phyloP scores from a whole-genome alignment of 306 rosid species.

The Cicer cuneatum region DNA sequence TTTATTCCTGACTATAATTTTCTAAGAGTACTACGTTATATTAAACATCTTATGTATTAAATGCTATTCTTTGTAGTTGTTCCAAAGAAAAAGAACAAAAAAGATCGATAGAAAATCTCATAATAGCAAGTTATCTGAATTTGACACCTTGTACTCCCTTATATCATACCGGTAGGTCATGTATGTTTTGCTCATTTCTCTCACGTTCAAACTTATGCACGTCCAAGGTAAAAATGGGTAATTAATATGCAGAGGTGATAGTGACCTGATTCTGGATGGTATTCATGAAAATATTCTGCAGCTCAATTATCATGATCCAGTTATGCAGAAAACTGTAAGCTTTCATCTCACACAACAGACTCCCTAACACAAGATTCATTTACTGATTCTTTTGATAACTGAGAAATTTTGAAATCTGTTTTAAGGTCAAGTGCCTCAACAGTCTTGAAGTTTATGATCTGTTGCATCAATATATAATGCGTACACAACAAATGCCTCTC shows the following conservation, averaged over 20 bases:
- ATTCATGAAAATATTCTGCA: conserved; percentile 90
- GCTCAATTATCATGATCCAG: conserved; percentile 90
- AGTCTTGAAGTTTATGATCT: conserved; percentile 79
- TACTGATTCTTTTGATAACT: conserved; percentile 40
- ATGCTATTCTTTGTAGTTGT: conserved; percentile 61
- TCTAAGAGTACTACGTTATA: conserved; percentile 24
- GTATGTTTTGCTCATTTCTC: conserved; percentile 30
- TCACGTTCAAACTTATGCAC: conserved; percentile 11
- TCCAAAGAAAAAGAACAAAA: conserved; percentile 70
- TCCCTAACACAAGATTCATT: conserved; percentile 26
- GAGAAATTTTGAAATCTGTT: conserved; percentile 36
- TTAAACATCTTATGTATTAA: conserved; percentile 36
- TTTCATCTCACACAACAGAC: conserved; percentile 20
- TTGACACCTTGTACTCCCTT: conserved; percentile 73
- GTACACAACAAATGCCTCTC: conserved; percentile 73
- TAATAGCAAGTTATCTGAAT: conserved; percentile 55
- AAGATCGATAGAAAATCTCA: conserved; percentile 67
- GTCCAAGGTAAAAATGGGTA: conserved; percentile 23
- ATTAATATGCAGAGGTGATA: conserved; percentile 76
- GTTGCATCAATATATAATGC: conserved; percentile 70
- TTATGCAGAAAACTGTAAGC: conserved; percentile 94
- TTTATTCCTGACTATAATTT: conserved; percentile 37
- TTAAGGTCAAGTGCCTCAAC: conserved; percentile 83
- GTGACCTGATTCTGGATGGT: conserved; percentile 89
- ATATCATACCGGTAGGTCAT: conserved; percentile 72